Evolutionary conservation across 768 basidiomycete species (phyloP), one percentile per base, ranked within the genome.

Genomic region (Collybiopsis confluens): DNA sequence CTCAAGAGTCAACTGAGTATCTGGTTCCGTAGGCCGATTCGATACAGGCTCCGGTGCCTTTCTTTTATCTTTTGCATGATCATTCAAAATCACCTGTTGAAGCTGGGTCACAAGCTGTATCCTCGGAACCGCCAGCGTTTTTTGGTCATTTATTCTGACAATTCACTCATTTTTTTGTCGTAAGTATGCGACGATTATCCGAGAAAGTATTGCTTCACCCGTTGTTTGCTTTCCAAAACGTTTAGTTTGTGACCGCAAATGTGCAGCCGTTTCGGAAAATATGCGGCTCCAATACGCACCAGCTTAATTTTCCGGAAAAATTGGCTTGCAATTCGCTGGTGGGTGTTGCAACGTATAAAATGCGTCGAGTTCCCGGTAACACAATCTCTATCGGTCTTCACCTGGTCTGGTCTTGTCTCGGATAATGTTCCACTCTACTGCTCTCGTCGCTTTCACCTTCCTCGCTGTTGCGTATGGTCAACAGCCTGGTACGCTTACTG

Each of bases 391-490:
- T 23, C 20, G 30, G 18, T 52, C 48, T 42, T 23, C 36, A 40
- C 37, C 21, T 20, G 9, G 27, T 23, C 48, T 15, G 27, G 35
- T 8, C 16, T 26, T 2, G 18, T 9, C n/a, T n/a, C n/a, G n/a
- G n/a, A 38, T n/a, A 50, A 76, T 76, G 73, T 69, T 73, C 62
- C 70, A 66, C 45, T 62, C 70, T 55, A 64, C 66, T 48, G 63
- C 73, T 65, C 69, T 78, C 60, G 41, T 72, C 63, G 58, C 71
- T 51, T 68, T 75, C 60, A 66, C 75, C 52, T 62, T 70, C 61
- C 57, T 70, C 60, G 69, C 79, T 46, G 68, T 73, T 52, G 78
- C 64, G n/a, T 69, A 64, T 55, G 80, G 67, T 58, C 80, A 82
- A 61, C 79, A 80, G 55, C 70, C 73, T 52, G 81, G 80, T 60